phyloP scores from a whole-genome alignment of 225 moss, liverwort and hornwort species.

The Polytrichum commune region DNA sequence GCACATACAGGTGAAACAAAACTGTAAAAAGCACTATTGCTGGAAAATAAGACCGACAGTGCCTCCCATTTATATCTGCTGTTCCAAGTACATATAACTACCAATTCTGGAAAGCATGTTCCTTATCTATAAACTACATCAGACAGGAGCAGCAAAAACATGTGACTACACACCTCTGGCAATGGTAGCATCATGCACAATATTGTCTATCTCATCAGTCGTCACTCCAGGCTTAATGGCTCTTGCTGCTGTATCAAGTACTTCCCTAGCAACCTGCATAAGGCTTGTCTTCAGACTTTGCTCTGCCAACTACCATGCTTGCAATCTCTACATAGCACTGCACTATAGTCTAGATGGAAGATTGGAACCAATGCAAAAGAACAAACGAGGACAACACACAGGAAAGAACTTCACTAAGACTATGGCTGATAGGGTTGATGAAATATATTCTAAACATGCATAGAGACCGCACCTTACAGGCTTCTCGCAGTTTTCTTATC shows the following conservation, averaged over 20 bases:
- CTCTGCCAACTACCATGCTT: not conserved
- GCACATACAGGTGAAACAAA: too few species aligned
- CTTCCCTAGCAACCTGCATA: conserved; percentile 72
- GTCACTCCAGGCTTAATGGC: conserved; percentile 90
- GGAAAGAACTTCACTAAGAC: not conserved
- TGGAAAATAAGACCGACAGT: too few species aligned
- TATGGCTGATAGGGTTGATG: not conserved
- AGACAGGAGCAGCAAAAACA: not conserved
- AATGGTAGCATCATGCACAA: conserved; percentile 89
- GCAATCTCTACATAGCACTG: conserved; percentile 1
- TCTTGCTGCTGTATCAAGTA: conserved; percentile 79
- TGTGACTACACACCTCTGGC: conserved; percentile 46
- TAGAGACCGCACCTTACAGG: conserved; percentile 59
- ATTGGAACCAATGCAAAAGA: too few species aligned
- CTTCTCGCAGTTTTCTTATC: conserved; percentile 67
- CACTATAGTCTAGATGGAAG: not conserved
- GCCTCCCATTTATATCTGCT: too few species aligned
- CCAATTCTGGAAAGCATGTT: too few species aligned
- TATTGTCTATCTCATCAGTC: conserved; percentile 87
- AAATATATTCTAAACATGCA: not conserved
- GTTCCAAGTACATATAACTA: too few species aligned
- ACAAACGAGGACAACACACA: not conserved
- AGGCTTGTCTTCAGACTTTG: not conserved
- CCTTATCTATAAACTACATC: not conserved
- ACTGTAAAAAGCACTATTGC: too few species aligned